A percentile compares a stretch with the other conserved stretches of the same genome.
phyloP scores from a whole-genome alignment of 2,329 filamentous ascomycete genomes.

The Aspergillus felis region DNA sequence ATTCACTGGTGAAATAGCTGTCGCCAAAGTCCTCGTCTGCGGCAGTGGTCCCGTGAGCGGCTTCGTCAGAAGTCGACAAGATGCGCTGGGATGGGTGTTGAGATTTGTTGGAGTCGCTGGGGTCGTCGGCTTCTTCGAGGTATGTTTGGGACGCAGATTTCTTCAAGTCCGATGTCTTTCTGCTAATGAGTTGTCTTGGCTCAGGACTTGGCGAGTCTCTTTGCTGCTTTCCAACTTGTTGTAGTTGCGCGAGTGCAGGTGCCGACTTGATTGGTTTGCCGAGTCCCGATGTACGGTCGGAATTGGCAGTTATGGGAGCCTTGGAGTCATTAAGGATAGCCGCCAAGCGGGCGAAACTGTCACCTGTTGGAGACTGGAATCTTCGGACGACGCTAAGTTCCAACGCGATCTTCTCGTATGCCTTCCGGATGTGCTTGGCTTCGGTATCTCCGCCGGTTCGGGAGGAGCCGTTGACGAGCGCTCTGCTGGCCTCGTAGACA shows the following conservation, averaged over 20 bases:
- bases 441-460: conserved; percentile 31
- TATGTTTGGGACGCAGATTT: conserved; percentile 25
- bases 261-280: conserved; percentile 34
- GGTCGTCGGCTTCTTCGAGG: conserved; percentile 31
- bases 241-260: conserved; percentile 29
- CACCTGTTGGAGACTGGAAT: conserved; percentile 42
- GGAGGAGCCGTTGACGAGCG: conserved; percentile 26
- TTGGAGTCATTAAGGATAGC: conserved; percentile 22
- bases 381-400: conserved; percentile 44
- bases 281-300: conserved; percentile 19
- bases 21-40: conserved; percentile 21
- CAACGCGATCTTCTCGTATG: conserved; percentile 42
- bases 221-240: conserved; percentile 19
- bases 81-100: conserved; percentile 33
- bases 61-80: conserved; percentile 34
- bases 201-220: conserved; percentile 18
- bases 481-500: conserved; percentile 27
- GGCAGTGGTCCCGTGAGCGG: conserved; percentile 14
- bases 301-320: conserved; percentile 1
- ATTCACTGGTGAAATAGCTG: conserved; percentile 26
- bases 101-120: conserved; percentile 10
- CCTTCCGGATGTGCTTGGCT: conserved; percentile 38
- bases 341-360: conserved; percentile 41
- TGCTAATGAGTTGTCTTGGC: conserved; percentile 19
- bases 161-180: conserved; percentile 20